A percentile compares a stretch with the other conserved stretches of the same genome.
Evolutionary conservation across 1,139 yeast species (phyloP).

Genomic region (Nakaseomyces kungkrabaensis): DNA sequence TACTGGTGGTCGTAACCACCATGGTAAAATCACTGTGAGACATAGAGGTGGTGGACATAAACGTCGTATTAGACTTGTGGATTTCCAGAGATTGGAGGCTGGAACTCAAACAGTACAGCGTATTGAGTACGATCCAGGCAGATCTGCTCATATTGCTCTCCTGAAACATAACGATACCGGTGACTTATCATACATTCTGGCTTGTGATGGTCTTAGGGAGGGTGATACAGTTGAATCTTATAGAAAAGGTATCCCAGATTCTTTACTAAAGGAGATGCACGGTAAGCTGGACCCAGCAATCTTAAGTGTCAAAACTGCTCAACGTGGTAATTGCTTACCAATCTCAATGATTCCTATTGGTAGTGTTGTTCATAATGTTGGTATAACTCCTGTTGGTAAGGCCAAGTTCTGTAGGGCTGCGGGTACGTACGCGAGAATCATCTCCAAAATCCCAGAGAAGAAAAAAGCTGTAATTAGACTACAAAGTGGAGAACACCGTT

Average conservation of each 20-base stretch:
- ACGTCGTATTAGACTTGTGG: slow-evolving; percentile 75
- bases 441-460: slow-evolving; percentile 66
- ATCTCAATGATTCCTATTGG: slow-evolving; percentile 89
- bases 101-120: slow-evolving; percentile 78
- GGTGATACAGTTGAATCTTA: slow-evolving; percentile 89
- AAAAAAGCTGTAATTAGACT: slow-evolving; percentile 69
- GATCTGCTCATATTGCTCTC: slow-evolving; percentile 90
- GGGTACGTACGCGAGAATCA: slow-evolving; percentile 85
- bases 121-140: slow-evolving; percentile 92
- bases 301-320: slow-evolving; percentile 75
- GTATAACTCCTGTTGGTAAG: slow-evolving; percentile 67
- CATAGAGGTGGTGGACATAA: slow-evolving; percentile 98
- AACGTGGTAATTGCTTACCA: slow-evolving; percentile 93
- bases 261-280: slow-evolving; percentile 49
- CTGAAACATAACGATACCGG: slow-evolving; percentile 56
- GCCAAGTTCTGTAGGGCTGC: slow-evolving; percentile 91
- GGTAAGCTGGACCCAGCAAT: slow-evolving; percentile 90
- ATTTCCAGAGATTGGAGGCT: slow-evolving; percentile 52
- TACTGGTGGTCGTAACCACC: slow-evolving; percentile 81
- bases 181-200: slow-evolving; percentile 67
- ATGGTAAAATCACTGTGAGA: slow-evolving; percentile 82
- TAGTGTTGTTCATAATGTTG: slow-evolving; percentile 79
- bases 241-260: slow-evolving; percentile 77
- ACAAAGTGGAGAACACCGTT: slow-evolving; percentile 90
- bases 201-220: slow-evolving; percentile 85